Base-by-base conservation (phyloP, 106 monocot genomes). In the Dendrobium catenatum region DNA sequence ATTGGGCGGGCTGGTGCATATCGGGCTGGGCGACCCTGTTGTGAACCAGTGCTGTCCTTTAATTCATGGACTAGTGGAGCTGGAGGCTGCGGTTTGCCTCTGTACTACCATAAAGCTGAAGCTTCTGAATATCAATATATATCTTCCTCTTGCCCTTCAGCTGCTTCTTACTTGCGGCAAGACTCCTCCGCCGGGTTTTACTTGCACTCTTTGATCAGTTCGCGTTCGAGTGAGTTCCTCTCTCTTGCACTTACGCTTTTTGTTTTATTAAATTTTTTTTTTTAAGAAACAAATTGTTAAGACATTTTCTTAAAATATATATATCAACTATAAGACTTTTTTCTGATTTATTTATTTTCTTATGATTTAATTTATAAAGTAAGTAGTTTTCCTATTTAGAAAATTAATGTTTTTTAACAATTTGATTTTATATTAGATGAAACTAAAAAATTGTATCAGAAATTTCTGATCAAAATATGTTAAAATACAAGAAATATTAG, bases 91-190 rank as follows among this genome's bases (percentile, higher is more conserved):
- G 0, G 88, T 90, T 27, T 93, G 93, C 75, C 81, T 90, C 37
- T 90, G 93, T 82, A 93, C 93, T 48, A 90, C 86, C 33, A 93
- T 93, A 17, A 93, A 80, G 81, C 83, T 90, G 17, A 90, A 88
- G 85, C 78, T 93, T 55, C 85, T 93, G 5, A 83, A 86, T 79
- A 83, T 93, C 43, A 90, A 88, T 64, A n/a, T 88, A 68, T 90
- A 86, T 76, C 79, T 93, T 31, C 90, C 90, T 0, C 88, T 93
- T 5, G 90, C 93, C 5, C 83, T 93, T 15, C 86, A 90, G 85
- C 83, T 93, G 19, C 83, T 93, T 16, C 76, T 90, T 46, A 90
- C 88, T 59, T 93, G 93, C 43, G 90, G 93, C 11, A 88, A 88
- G 79, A 43, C 86, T 10, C 90, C 88, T 0, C 93, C 93, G 5